Evolutionary conservation across 1,284 basidiomycete genomes (phyloP), one percentile per base, ranked within the genome.

Genomic region (Caloboletus firmus): DNA sequence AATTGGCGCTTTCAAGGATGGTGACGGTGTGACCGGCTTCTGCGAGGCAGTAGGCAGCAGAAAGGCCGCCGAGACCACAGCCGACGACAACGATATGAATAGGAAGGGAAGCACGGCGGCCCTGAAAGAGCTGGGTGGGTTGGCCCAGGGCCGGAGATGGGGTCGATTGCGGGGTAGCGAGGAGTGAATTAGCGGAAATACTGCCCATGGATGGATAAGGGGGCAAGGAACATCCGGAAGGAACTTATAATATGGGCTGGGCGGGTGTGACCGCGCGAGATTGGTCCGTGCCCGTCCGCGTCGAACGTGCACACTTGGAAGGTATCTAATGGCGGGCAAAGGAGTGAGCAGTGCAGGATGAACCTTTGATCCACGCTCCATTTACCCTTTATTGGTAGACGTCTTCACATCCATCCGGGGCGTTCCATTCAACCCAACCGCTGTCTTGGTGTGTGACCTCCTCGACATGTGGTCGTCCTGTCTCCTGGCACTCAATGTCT

Each of bases 61-160:
- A 62, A 26, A 83, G 65, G 3, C 82, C 82, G 5, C 77, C 80
- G 4, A 83, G 71, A 12, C 82, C 82, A 37, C 76, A 78, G 12
- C 81, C 81, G 22, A 83, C 75, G 50, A 83, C 66, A 39, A 77
- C 63, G 52, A 82, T 64, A 51, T 77, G 60, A 13, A 83, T 71
- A 1, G 60, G 54, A 12, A 65, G 56, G 0, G 59, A 4, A 0
- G 72, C 72, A 12, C 53, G 50, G 20, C 71, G 60, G 0, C 70
- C 68, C 22, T 64, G 54, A 53, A 68, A 71, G 32, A 71, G 61
- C 1, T 45, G 31, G 12, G 37, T 2, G 1, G 40, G 8, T 5
- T 24, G 20, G 8, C 31, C 24, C 32, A 44, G 34, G 22, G 30
- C n/a, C 3, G 45, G 7, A 24, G 28, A 20, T 3, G 28, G 34